Evolutionary conservation across 768 basidiomycete species (phyloP), one percentile per base, ranked within the genome.

Genomic region (Pleurotus tuoliensis): DNA sequence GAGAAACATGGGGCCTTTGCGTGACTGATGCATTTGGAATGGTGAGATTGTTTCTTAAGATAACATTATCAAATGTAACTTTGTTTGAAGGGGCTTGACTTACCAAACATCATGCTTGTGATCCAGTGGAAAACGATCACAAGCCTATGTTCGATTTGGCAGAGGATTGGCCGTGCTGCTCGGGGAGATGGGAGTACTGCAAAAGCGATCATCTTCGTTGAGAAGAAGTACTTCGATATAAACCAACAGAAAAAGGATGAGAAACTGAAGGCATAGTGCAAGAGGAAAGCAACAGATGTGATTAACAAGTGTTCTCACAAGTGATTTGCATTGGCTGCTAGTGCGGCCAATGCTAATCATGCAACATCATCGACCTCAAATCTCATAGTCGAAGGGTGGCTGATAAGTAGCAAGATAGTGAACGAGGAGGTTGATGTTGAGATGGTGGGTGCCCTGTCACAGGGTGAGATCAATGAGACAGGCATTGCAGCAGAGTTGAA

Each of bases 51-150:
- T 55, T 50, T 30, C 41, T 58, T 24, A n/a, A 48, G 56, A 11
- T 48, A 24, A 58, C 47, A 22, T 22, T 20, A 27, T n/a, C 15
- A n/a, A n/a, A n/a, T n/a, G n/a, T n/a, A n/a, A n/a, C n/a, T n/a
- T n/a, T n/a, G n/a, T n/a, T n/a, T 40, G 30, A 50, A 75, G 75
- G 72, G 73, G 4, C 61, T 76, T 39, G 69, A 77, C 44, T 12
- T 76, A 2, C 58, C 69, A 2, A 66, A 69, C 55, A 69, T 77
- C 3, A 27, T 57, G 7, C 48, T 75, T 18, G 66, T 76, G 16
- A 65, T 76, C 9, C 75, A 75, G 52, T 76, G 62, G 61, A 53
- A 55, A 18, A 67, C 58, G 0, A 64, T 63, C 5, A 67, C 65
- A 54, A 52, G 56, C 24, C 37, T 73, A 4, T 57, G 61, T 3